Base-by-base conservation (phyloP, 2,329 filamentous ascomycete species). In the Xylaria sp. region DNA sequence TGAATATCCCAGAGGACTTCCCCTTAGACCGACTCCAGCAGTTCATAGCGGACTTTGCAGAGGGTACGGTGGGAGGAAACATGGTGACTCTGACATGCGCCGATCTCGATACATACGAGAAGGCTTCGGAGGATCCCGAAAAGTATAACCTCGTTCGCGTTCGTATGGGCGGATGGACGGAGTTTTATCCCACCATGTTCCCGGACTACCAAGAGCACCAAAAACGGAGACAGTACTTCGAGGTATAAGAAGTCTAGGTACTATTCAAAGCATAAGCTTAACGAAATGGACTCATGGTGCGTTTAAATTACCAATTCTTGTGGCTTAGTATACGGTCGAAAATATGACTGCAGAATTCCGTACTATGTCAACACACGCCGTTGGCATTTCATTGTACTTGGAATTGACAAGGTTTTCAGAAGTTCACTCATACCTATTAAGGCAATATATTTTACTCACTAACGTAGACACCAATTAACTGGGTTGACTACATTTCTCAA, bases 1-100 rank as follows among this genome's bases (percentile, higher is more conserved):
- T 72, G 71, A 73, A 73, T 20, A 73, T 73, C 56, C 62, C 69
- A 11, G 71, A 73, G 54, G 54, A 53, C 42, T 73, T 73, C 63
- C 71, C 71, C 4, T 63, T 72, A 2, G 63, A 64, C 1, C 13
- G 47, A 5, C 63, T 72, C 22, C 20, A 57, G 33, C 9, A 59
- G 27, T 71, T 72, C 62, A 39, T 73, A 36, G 13, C 6, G 13
- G 63, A 42, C 3, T 73, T 66, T 38, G 47, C 71, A 13, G 51
- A 65, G 11, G 71, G 71, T 20, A 60, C 50, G 1, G 67, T 72
- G 9, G 71, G 71, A 1, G 71, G 71, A 1, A 73, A 73, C 25
- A 27, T 67, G 55, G 45, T 73, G 25, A 72, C 71, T 2, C 64
- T 73, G 4, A 70, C 70, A 11, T 73, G 71, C 42, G 71, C 69